Evolutionary conservation across 179 eudicot genomes (phyloP), one percentile per base, ranked within the genome.

Genomic region (Amaranthus tricolor): DNA sequence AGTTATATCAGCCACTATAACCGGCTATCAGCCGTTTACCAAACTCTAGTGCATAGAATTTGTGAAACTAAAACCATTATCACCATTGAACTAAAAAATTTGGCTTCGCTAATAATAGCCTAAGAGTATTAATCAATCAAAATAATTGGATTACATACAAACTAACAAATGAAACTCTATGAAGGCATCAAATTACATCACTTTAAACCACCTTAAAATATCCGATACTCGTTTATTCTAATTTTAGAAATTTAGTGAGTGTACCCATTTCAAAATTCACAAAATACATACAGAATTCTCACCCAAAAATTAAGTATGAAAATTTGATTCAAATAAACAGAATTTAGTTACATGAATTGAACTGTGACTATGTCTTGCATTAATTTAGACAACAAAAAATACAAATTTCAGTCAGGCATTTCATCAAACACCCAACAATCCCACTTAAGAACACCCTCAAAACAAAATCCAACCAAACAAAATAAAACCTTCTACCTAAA

Each of bases 351-450:
- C 3, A 31, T 2, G 40, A 31, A 31, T 31, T 31, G 40, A 73
- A 66, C 43, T 40, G 52, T 47, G 52, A 61, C 48, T 51, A 63
- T 47, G 5, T 44, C 20, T 54, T n/a, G 11, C 60, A 77, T 77
- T 44, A 54, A 72, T 72, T 72, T 67, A 62, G 19, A 52, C 21
- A 77, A 56, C 62, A 75, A 44, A 71, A 20, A 45, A 61, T 45
- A 71, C 60, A 55, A 24, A 66, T 54, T 16, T 63, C 44, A 76
- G 11, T 61, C 57, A 76, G 53, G 63, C 79, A 76, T 79, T 82
- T 76, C 83, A 64, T 62, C 78, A 44, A 82, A 82, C 76, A 82
- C 77, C 70, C 68, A 20, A 43, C 47, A 71, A n/a, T 6, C 47
- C 19, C 16, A 50, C 19, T 11, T 20, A 50, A 51, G 14, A 47